Base-by-base conservation (phyloP, 805 yeast species). In the Candida berthetii region DNA sequence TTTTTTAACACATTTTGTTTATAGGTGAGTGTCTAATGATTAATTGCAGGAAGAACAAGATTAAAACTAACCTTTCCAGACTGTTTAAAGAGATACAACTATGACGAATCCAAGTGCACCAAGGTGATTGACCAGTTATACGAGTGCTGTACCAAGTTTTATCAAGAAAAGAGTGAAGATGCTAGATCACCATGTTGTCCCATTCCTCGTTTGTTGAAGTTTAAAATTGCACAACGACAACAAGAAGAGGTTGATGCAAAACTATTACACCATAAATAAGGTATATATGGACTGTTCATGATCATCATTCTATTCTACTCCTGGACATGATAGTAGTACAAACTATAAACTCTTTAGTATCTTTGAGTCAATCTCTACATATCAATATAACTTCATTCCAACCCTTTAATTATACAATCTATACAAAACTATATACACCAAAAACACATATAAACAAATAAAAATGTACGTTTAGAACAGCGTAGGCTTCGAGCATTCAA, bases 181-280 rank as follows among this genome's bases (percentile, higher is more conserved):
- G 76, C 81, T 11, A 66, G 74, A 37, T 76, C 89, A 5, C 77
- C 80, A 3, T 85, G 95, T 53, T 89, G 96, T 62, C 96, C 96
- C 1, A 71, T 72, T 42, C 84, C 87, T 16, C 69, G 70, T 25
- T 59, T 84, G 36, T 69, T 88, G 10, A 66, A 71, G 48, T 57
- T 79, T 45, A 87, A 87, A 60, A 66, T 85, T 39, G 71, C 76
- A 45, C 93, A 86, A 54, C 61, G 93, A 42, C 61, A 65, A 44
- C 53, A 66, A 45, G 85, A 80, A 31, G 58, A 62, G 35, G 50
- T 80, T 2, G 90, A 84, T 57, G 89, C 90, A 1, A 60, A 69
- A 42, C 55, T 80, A 36, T 47, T 70, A 15, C 54, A 16, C 7
- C 34, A 31, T 31, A 31, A 31, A 31, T 31, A 29, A 15, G 7